Evolutionary conservation across 331 rosid genomes (phyloP), one percentile per base, ranked within the genome.

Genomic region (Stylosanthes scabra): DNA sequence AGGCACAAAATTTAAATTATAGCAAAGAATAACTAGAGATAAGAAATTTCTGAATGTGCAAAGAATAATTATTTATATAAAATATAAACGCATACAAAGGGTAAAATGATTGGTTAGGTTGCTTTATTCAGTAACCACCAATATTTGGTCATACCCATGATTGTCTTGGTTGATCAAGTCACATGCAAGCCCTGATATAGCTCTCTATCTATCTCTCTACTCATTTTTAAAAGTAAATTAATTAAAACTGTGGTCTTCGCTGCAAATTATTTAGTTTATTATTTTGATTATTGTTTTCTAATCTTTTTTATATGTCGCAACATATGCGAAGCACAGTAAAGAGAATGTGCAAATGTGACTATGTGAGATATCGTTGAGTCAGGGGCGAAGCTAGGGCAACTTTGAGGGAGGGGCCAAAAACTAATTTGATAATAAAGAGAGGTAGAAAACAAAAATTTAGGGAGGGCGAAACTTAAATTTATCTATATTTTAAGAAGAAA

Each of bases 181-280:
- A 87, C 93, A 87, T 87, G 93, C 86, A 70, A 37, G 27, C 74
- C 70, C 79, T 60, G 74, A 75, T 74, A 51, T 58, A 82, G 77
- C 81, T 84, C 83, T 60, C 70, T 45, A 46, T 46, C 70, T 52
- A n/a, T n/a, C 12, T 16, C 41, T 10, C 42, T 12, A 13, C 41
- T 10, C 42, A 55, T 70, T 46, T 49, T 41, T 51, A 41, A 25
- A 52, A 64, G 40, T 34, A 34, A 34, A 34, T 34, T 6, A 28
- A 82, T 34, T 6, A 28, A 82, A 71, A 47, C 16, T 42, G 41
- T 62, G 68, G 46, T 75, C n/a, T 29, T 20, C 25, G 40, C 62
- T 31, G 28, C 61, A 56, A 68, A 11, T 77, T 34, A 34, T 34
- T 34, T 6, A 69, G 15, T 46, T 49, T 50, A 62, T 50, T 60